These are phyloP conservation scores for Adansonia madagascariensis DNA, from an alignment of 441 rosid genomes.

Conservation along the genomic window DNA sequence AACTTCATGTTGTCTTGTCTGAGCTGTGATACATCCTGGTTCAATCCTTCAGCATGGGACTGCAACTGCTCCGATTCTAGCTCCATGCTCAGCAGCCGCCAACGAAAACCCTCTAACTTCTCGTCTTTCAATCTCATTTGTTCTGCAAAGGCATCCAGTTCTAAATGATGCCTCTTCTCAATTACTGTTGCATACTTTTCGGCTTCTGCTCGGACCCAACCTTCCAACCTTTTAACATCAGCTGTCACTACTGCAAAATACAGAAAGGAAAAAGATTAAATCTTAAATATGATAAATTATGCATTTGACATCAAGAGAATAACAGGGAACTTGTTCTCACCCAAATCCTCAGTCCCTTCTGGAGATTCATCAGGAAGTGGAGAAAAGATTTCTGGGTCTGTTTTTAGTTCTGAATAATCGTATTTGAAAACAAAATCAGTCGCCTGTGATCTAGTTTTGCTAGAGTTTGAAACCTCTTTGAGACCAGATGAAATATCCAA, in stretches of 20 bases:
- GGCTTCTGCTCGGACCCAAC: constrained; percentile 61
- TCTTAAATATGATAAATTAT: neutral
- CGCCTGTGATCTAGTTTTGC: constrained; percentile 39
- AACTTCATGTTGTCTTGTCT: constrained; percentile 55
- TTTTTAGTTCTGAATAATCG: constrained; percentile 43
- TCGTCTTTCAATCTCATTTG: constrained; percentile 79
- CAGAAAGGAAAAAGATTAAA: neutral
- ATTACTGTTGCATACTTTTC: constrained; percentile 56
- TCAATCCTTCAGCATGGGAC: constrained; percentile 60
- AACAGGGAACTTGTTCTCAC: constrained; percentile 39
- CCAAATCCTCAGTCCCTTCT: constrained; percentile 47
- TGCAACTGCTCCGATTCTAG: constrained; percentile 66
- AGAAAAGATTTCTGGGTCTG: constrained; percentile 43
- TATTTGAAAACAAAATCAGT: constrained; percentile 40
- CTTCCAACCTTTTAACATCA: constrained; percentile 52
- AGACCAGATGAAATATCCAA: constrained; percentile 38
- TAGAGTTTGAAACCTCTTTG: constrained; percentile 38
- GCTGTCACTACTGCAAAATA: constrained; percentile 41
- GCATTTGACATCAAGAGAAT: neutral
- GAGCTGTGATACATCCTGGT: constrained; percentile 58
- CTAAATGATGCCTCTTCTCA: constrained; percentile 67
- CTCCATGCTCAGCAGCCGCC: constrained; percentile 74
- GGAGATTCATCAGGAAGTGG: constrained; percentile 45
- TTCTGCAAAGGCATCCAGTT: constrained; percentile 66
- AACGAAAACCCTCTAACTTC: constrained; percentile 62